These are phyloP conservation scores for Neonectria faginata DNA, from an alignment of 2,329 filamentous ascomycete genomes.

Conservation along the genomic window DNA sequence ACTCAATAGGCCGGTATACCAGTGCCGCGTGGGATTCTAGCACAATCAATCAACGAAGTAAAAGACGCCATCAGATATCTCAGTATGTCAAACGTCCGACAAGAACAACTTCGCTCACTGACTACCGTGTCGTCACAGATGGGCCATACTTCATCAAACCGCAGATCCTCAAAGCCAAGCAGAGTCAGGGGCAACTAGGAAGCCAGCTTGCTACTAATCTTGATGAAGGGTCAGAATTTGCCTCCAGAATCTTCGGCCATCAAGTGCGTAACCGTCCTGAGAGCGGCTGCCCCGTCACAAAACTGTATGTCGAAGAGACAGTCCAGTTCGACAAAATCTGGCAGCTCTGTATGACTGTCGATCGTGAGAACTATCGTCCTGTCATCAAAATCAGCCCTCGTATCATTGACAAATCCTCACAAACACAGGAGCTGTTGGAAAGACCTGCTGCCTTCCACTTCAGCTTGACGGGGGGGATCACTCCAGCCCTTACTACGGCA, in stretches of 20 bases:
- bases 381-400: slow-evolving; percentile 49
- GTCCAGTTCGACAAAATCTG: slow-evolving; percentile 50
- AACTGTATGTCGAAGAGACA: slow-evolving; percentile 53
- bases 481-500: slow-evolving; percentile 32
- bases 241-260: slow-evolving; percentile 38
- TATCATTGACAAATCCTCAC: slow-evolving; percentile 31
- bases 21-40: slow-evolving; percentile 41
- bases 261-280: slow-evolving; percentile 10
- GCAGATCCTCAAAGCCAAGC: slow-evolving; percentile 40
- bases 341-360: slow-evolving; percentile 57
- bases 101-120: not conserved
- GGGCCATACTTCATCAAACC: slow-evolving; percentile 44
- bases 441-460: slow-evolving; percentile 42
- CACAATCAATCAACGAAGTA: slow-evolving; percentile 38
- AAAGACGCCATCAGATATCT: slow-evolving; percentile 37
- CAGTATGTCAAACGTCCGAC: slow-evolving; percentile 29
- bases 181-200: slow-evolving; percentile 21
- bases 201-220: slow-evolving; percentile 27
- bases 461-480: slow-evolving; percentile 45
- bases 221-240: slow-evolving; percentile 33
- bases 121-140: slow-evolving; percentile 26
- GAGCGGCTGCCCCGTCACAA: slow-evolving; percentile 36
- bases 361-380: slow-evolving; percentile 55
- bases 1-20: slow-evolving; percentile 42
- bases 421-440: slow-evolving; percentile 14